These are phyloP conservation scores for Cyberlindnera lachancei DNA, from an alignment of 805 yeast species.

Conservation along the genomic window DNA sequence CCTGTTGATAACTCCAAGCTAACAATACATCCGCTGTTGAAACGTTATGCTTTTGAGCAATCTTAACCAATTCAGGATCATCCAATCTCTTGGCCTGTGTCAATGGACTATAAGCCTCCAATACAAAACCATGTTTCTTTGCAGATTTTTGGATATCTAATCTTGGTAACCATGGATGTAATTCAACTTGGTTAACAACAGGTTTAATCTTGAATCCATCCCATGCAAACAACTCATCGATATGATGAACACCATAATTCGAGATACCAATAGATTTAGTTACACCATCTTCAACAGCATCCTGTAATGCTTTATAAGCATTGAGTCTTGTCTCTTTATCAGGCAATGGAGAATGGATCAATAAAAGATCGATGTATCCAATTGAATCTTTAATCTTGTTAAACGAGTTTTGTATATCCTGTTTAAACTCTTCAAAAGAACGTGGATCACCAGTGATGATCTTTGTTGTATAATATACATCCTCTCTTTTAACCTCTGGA, in stretches of 20 bases:
- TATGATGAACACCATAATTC: conserved; percentile 54
- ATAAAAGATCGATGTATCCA: conserved; percentile 63
- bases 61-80: conserved; percentile 43
- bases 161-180: conserved; percentile 62
- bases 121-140: conserved; percentile 40
- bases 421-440: conserved; percentile 43
- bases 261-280: conserved; percentile 73
- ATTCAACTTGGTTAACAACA: conserved; percentile 62
- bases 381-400: conserved; percentile 41
- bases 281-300: conserved; percentile 50
- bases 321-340: conserved; percentile 43
- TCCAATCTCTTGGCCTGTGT: conserved; percentile 51
- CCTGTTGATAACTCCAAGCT: conserved; percentile 69
- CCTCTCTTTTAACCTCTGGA: conserved; percentile 48
- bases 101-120: conserved; percentile 76
- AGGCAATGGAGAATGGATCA: conserved; percentile 59
- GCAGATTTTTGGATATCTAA: conserved; percentile 45
- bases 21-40: conserved; percentile 57
- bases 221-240: conserved; percentile 56
- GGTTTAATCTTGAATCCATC: conserved; percentile 45
- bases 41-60: conserved; percentile 41
- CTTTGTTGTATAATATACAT: conserved; percentile 66
- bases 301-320: conserved; percentile 70
- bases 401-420: conserved; percentile 43
- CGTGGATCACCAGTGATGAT: conserved; percentile 50